Evolutionary conservation across 495 filamentous ascomycete species (phyloP), one percentile per base, ranked within the genome.

Genomic region (Astrocystis sublimbata): DNA sequence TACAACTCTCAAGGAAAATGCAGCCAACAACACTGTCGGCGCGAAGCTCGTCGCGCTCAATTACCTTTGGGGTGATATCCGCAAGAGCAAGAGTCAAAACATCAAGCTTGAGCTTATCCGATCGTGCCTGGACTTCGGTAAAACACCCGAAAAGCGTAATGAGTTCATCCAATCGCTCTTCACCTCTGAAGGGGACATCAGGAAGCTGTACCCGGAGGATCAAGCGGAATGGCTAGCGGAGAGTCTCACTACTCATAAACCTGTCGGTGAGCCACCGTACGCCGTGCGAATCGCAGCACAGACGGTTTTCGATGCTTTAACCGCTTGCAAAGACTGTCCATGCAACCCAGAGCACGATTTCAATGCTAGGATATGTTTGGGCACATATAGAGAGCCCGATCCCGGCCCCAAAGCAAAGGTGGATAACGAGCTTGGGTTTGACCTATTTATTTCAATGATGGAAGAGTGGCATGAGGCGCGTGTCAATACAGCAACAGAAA

Each of bases 391-490:
- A 23, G 41, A 56, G 24, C 52, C 52, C 4, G 33, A 26, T 1
- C 43, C 26, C 7, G 43, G 21, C 10, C 33, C 52, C 33, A 15
- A 56, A 19, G 33, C 21, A 6, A 38, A 10, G 17, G 19, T 24
- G 12, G 52, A 40, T 7, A 1, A 26, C 13, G 52, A 41, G 13
- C 28, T 58, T 31, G 54, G 33, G 13, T 58, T 58, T n/a, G 40
- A 58, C 40, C 10, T 58, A 40, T 58, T 58, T 24, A 21, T 58
- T 19, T 42, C 54, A 7, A 58, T 58, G 40, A 45, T 21, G 24
- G 26, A 58, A 24, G 54, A 33, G 6, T 58, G 54, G 54, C 54
- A 58, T 19, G 40, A 58, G 17, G 40, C 40, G 19, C 40, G 54
- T 23, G 26, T 58, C 13, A 23, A 40, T 24, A 23, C 52, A 7